Percentiles rank a stretch among this genome's conserved stretches.
These are phyloP conservation scores for Penicillium dipodomyicola DNA, from an alignment of 495 filamentous ascomycete genomes.

Conservation along the genomic window DNA sequence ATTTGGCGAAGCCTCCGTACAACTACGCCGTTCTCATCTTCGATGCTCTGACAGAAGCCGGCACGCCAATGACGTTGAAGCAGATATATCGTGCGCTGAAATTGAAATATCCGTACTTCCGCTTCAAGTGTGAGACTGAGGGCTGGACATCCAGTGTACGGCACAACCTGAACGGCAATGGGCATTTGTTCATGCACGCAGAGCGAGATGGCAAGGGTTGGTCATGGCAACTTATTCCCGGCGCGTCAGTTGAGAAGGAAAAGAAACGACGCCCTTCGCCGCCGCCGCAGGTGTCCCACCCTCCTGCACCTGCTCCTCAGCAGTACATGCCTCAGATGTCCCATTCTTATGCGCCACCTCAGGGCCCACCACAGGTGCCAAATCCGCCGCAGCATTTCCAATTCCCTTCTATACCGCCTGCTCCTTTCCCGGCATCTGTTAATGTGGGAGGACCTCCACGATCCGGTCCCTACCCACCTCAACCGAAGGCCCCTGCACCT, in stretches of 20 bases:
- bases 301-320: slow-evolving; percentile 37
- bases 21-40: slow-evolving; percentile 92
- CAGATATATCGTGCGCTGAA: slow-evolving; percentile 92
- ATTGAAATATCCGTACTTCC: slow-evolving; percentile 85
- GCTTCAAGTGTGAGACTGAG: slow-evolving; percentile 72
- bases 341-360: slow-evolving; percentile 33
- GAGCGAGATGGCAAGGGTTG: slow-evolving; percentile 71
- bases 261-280: slow-evolving; percentile 62
- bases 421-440: slow-evolving; percentile 30
- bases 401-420: slow-evolving; percentile 41
- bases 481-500: slow-evolving; percentile 13
- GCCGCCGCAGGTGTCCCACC: slow-evolving; percentile 41
- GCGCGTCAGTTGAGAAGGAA: slow-evolving; percentile 66
- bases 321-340: slow-evolving; percentile 44
- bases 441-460: slow-evolving; percentile 19
- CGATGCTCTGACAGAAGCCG: slow-evolving; percentile 75
- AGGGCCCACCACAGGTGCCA: slow-evolving; percentile 32
- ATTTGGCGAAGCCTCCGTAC: slow-evolving; percentile 76
- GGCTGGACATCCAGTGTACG: slow-evolving; percentile 98
- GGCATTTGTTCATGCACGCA: slow-evolving; percentile 78
- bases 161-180: slow-evolving; percentile 88
- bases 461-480: slow-evolving; percentile 24
- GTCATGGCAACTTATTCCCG: slow-evolving; percentile 64
- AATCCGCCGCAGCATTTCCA: slow-evolving; percentile 44
- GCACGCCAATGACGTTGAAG: slow-evolving; percentile 73